phyloP scores from a whole-genome alignment of 495 filamentous ascomycete genomes.

The Daldinia vernicosa region DNA sequence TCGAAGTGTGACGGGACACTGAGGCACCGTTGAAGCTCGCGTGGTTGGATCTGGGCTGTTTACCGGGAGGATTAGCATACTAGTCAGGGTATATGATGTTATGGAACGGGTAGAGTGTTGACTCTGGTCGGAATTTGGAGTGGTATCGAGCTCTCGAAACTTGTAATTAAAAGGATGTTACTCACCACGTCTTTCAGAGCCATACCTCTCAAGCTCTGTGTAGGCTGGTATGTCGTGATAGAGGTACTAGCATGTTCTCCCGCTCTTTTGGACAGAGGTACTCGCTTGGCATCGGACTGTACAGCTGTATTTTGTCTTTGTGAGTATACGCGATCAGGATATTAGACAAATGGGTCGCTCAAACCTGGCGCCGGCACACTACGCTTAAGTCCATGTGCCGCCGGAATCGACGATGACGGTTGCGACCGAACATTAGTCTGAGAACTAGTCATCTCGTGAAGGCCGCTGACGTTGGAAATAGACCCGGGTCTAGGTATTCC shows the following conservation, averaged over 20 bases:
- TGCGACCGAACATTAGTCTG: conserved; percentile 73
- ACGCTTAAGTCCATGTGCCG: conserved; percentile 51
- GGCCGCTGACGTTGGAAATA: conserved; percentile 22
- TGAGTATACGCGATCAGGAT: conserved; percentile 26
- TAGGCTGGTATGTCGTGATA: conserved; percentile 11
- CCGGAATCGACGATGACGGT: conserved; percentile 59
- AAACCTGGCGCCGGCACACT: conserved; percentile 47
- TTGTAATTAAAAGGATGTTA: not conserved
- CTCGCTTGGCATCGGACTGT: conserved; percentile 65
- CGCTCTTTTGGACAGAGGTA: conserved; percentile 65
- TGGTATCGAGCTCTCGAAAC: not conserved
- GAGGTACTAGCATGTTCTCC: conserved; percentile 57
- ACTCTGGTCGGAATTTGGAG: not conserved
- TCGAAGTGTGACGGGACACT: conserved; percentile 59
- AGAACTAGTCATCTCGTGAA: conserved; percentile 63
- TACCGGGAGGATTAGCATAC: conserved; percentile 19
- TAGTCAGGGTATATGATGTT: not conserved
- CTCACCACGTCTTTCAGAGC: conserved; percentile 39
- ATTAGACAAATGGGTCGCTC: conserved; percentile 28
- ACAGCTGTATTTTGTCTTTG: conserved; percentile 39
- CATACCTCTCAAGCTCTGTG: conserved; percentile 33
- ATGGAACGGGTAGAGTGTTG: not conserved
- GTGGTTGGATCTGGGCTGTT: conserved; percentile 32
- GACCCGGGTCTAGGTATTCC: conserved; percentile 31
- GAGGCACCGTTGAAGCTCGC: conserved; percentile 30